Percentiles rank a stretch among this genome's conserved stretches.
phyloP scores from a whole-genome alignment of 2,329 filamentous ascomycete genomes.

The Parasarocladium wereldwijsianum region DNA sequence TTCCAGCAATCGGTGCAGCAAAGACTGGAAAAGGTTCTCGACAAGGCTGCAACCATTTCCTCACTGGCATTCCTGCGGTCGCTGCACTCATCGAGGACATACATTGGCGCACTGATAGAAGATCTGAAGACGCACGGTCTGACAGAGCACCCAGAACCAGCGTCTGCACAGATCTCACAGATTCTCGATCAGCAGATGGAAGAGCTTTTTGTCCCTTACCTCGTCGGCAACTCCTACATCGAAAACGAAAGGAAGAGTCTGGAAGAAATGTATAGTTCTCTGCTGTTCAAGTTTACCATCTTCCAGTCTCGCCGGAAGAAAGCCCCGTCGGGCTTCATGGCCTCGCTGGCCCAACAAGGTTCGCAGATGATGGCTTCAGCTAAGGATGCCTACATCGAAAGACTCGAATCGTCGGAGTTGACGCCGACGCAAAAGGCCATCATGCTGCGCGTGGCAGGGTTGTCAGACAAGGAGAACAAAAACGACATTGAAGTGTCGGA shows the following conservation, averaged over 20 bases:
- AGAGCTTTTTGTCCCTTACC: slow-evolving; percentile 60
- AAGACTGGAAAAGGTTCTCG: slow-evolving; percentile 83
- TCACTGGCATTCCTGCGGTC: slow-evolving; percentile 83
- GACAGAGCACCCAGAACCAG: slow-evolving; percentile 87
- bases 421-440: slow-evolving; percentile 80
- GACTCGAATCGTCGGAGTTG: slow-evolving; percentile 76
- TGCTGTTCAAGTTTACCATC: slow-evolving; percentile 94
- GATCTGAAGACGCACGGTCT: slow-evolving; percentile 88
- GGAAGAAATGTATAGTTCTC: slow-evolving; percentile 73
- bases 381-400: slow-evolving; percentile 80
- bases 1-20: slow-evolving; percentile 99
- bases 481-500: slow-evolving; percentile 85
- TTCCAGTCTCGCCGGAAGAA: slow-evolving; percentile 84
- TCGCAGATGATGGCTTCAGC: slow-evolving; percentile 79
- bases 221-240: slow-evolving; percentile 55
- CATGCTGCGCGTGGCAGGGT: slow-evolving; percentile 75
- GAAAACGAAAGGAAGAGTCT: slow-evolving; percentile 54
- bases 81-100: slow-evolving; percentile 77
- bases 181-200: slow-evolving; percentile 63
- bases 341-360: slow-evolving; percentile 76
- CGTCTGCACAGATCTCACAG: slow-evolving; percentile 69
- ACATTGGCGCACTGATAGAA: slow-evolving; percentile 76
- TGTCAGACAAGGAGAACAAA: slow-evolving; percentile 62
- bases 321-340: slow-evolving; percentile 81
- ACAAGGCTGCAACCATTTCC: slow-evolving; percentile 85